Conservation (phyloP, 2,329 filamentous ascomycete genomes). For the Aspergillus brasiliensis region DNA sequence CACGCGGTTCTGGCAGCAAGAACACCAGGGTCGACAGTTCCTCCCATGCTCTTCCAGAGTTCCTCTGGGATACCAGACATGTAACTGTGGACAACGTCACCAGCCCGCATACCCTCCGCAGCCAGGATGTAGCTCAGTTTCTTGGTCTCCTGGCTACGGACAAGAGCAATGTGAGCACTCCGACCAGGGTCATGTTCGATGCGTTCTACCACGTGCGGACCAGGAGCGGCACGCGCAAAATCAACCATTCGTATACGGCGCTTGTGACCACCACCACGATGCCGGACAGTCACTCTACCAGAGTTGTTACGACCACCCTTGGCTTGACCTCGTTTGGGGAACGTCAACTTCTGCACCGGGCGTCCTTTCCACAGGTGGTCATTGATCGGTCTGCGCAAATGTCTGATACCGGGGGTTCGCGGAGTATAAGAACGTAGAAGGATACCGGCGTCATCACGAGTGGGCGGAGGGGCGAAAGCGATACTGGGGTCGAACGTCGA, state of each 20-base stretch:
- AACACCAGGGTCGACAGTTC: slow-evolving; percentile 90
- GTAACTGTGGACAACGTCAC: slow-evolving; percentile 91
- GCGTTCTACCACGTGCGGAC: slow-evolving; percentile 84
- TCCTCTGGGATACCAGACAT: slow-evolving; percentile 84
- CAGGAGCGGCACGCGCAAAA: slow-evolving; percentile 75
- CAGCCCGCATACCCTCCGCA: slow-evolving; percentile 89
- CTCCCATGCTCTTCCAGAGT: slow-evolving; percentile 88
- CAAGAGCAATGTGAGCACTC: slow-evolving; percentile 86
- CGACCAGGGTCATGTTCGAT: slow-evolving; percentile 96
- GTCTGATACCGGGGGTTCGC: slow-evolving; percentile 86
- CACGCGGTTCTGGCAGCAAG: slow-evolving; percentile 91
- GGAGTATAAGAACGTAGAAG: slow-evolving; percentile 86
- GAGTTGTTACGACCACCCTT: slow-evolving; percentile 91
- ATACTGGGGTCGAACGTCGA: slow-evolving; percentile 41
- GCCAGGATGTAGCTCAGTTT: slow-evolving; percentile 89
- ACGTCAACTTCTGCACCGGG: slow-evolving; percentile 79
- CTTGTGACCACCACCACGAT: slow-evolving; percentile 90
- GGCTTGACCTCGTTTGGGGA: slow-evolving; percentile 86
- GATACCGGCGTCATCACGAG: slow-evolving; percentile 44
- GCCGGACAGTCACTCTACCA: slow-evolving; percentile 82
- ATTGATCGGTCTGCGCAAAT: slow-evolving; percentile 89
- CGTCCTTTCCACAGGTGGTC: slow-evolving; percentile 96
- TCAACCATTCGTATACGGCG: slow-evolving; percentile 89
- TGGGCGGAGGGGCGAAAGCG: slow-evolving; percentile 50
- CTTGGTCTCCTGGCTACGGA: slow-evolving; percentile 73